phyloP scores from a whole-genome alignment of 2,329 filamentous ascomycete species.

The Alternaria arborescens region DNA sequence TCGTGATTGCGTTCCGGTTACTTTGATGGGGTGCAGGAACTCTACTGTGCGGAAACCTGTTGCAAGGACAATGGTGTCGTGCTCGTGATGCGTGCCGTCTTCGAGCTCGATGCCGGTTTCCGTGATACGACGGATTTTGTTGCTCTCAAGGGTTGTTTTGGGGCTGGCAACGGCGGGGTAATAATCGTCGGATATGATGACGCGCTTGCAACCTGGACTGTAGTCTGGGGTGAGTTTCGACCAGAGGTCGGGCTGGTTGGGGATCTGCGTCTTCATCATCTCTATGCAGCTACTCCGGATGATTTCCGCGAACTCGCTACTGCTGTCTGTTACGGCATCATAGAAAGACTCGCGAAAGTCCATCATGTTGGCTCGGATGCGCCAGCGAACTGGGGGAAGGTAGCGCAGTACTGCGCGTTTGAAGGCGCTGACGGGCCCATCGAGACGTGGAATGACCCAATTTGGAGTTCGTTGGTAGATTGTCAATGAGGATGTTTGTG shows the following conservation, averaged over 20 bases:
- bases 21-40: constrained; percentile 66
- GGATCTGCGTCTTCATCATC: constrained; percentile 58
- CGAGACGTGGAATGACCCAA: constrained; percentile 65
- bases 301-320: constrained; percentile 53
- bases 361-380: constrained; percentile 63
- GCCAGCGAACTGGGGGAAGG: constrained; percentile 60
- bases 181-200: constrained; percentile 65
- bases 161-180: constrained; percentile 59
- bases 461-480: constrained; percentile 68
- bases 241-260: constrained; percentile 61
- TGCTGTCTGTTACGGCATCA: constrained; percentile 54
- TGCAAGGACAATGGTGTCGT: constrained; percentile 66
- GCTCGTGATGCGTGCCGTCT: constrained; percentile 54
- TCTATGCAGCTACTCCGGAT: constrained; percentile 50
- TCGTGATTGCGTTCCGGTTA: constrained; percentile 57
- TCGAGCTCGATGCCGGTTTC: constrained; percentile 58
- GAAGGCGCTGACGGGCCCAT: constrained; percentile 56
- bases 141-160: constrained; percentile 63
- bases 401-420: constrained; percentile 58
- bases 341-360: constrained; percentile 62
- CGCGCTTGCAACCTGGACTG: constrained; percentile 63
- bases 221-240: constrained; percentile 64
- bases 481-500: constrained; percentile 59
- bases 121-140: constrained; percentile 58
- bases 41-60: constrained; percentile 68